phyloP scores from a whole-genome alignment of 2,329 filamentous ascomycete genomes.

The Diaporthe sp. region DNA sequence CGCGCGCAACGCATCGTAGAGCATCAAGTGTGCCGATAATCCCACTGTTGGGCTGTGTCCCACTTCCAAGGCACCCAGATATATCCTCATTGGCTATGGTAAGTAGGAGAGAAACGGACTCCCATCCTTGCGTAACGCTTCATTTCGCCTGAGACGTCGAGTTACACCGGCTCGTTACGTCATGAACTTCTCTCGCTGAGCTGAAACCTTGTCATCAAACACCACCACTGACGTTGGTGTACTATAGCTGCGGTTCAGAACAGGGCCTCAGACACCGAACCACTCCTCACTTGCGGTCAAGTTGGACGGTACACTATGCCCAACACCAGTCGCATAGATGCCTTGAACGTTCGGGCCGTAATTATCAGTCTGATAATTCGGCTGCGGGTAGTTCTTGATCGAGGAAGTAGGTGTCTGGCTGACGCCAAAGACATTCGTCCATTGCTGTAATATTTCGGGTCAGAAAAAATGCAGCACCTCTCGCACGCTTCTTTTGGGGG shows the following conservation, averaged over 20 bases:
- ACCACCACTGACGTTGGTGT: neutral
- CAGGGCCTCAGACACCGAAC: constrained; percentile 42
- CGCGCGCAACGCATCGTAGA: neutral
- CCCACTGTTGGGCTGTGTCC: neutral
- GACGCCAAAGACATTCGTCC: constrained; percentile 61
- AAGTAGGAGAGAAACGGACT: neutral
- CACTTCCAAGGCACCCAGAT: neutral
- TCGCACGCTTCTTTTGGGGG: neutral
- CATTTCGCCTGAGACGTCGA: neutral
- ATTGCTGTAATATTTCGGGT: constrained; percentile 50
- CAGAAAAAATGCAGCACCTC: neutral
- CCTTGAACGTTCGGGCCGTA: constrained; percentile 50
- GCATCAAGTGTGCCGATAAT: neutral
- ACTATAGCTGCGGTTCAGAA: neutral
- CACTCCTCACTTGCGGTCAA: constrained; percentile 45
- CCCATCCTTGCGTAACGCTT: neutral
- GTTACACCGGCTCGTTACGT: neutral
- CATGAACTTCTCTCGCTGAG: neutral
- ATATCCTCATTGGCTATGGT: neutral
- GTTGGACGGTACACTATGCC: constrained; percentile 40
- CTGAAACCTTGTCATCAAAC: neutral
- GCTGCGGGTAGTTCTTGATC: constrained; percentile 46
- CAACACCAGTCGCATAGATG: constrained; percentile 43
- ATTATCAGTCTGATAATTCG: constrained; percentile 50
- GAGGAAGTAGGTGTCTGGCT: constrained; percentile 37